Evolutionary conservation across 2,329 filamentous ascomycete species (phyloP).

Genomic region (Thelonectria rubi): DNA sequence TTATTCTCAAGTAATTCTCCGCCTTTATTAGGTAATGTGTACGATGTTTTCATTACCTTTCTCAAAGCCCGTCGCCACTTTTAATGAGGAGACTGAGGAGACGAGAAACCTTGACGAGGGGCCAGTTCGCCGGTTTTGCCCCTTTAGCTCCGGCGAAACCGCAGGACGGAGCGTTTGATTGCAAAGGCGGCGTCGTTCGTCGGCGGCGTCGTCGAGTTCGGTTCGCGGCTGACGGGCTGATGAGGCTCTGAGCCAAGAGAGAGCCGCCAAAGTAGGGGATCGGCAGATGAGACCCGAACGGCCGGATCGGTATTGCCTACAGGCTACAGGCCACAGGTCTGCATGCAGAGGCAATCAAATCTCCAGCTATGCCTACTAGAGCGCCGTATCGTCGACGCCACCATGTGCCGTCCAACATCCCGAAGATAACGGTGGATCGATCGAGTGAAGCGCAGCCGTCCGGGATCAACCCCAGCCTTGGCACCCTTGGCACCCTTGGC

Average conservation of each 20-base stretch:
- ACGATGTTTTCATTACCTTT: slow-evolving; percentile 19
- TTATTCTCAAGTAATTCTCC: slow-evolving; percentile 5
- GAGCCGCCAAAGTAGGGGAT: not conserved
- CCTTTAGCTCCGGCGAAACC: slow-evolving; percentile 16
- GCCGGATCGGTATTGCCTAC: slow-evolving; percentile 16
- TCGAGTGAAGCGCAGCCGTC: slow-evolving; percentile 5
- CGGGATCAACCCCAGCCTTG: slow-evolving; percentile 23
- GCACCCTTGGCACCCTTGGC: slow-evolving; percentile 13
- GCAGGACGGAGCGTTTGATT: not conserved
- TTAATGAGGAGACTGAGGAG: slow-evolving; percentile 5
- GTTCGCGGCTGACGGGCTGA: not conserved
- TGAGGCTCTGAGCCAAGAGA: not conserved
- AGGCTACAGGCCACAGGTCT: not conserved
- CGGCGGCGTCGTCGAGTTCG: not conserved
- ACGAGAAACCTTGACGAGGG: slow-evolving; percentile 9
- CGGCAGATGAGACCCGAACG: slow-evolving; percentile 20
- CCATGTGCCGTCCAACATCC: not conserved
- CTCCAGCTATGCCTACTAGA: not conserved
- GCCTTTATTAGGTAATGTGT: slow-evolving; percentile 20
- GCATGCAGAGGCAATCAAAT: not conserved
- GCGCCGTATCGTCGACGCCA: slow-evolving; percentile 4
- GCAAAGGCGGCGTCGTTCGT: not conserved
- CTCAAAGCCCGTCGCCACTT: slow-evolving; percentile 12
- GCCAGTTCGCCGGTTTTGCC: slow-evolving; percentile 14
- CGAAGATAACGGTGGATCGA: slow-evolving; percentile 19